Percentiles rank a stretch among this genome's conserved stretches.
These are phyloP conservation scores for Exophiala oligosperma DNA, from an alignment of 2,329 filamentous ascomycete genomes.

Conservation along the genomic window DNA sequence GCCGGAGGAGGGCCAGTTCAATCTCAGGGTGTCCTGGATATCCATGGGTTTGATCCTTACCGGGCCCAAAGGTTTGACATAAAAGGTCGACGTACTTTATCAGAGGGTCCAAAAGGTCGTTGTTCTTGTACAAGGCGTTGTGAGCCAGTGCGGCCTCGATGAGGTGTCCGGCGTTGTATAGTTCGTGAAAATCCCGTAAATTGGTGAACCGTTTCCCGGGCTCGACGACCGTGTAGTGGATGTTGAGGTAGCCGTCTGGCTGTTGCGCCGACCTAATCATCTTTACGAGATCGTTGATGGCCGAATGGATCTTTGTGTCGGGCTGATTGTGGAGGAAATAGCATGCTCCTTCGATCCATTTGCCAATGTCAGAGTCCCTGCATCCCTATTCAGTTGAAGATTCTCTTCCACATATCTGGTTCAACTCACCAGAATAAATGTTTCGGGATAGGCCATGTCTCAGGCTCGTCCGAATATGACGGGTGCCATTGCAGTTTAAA, in stretches of 20 bases:
- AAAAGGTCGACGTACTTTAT: constrained; percentile 57
- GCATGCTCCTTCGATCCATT: constrained; percentile 64
- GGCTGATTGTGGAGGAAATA: constrained; percentile 52
- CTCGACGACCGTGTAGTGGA: constrained; percentile 62
- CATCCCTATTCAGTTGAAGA: neutral
- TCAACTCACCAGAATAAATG: constrained; percentile 55
- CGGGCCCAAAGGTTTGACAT: constrained; percentile 53
- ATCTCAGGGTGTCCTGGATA: constrained; percentile 63
- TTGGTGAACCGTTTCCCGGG: constrained; percentile 59
- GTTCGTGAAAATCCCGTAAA: constrained; percentile 61
- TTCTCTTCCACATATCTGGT: neutral
- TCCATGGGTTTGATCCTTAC: constrained; percentile 52
- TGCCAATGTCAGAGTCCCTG: constrained; percentile 55
- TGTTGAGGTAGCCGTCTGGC: constrained; percentile 62
- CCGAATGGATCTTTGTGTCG: constrained; percentile 49
- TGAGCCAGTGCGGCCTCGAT: constrained; percentile 63
- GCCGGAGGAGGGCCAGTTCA: constrained; percentile 50
- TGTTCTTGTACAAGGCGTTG: constrained; percentile 52
- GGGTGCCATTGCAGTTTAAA: constrained; percentile 60
- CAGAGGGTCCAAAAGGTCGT: constrained; percentile 54
- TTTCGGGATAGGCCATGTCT: constrained; percentile 58
- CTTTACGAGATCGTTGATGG: constrained; percentile 56
- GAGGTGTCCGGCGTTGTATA: constrained; percentile 64
- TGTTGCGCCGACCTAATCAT: constrained; percentile 61
- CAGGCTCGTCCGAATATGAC: constrained; percentile 51